A percentile compares a stretch with the other conserved stretches of the same genome.
phyloP scores from a whole-genome alignment of 1,139 yeast species.

The Yamadazyma dendronema region DNA sequence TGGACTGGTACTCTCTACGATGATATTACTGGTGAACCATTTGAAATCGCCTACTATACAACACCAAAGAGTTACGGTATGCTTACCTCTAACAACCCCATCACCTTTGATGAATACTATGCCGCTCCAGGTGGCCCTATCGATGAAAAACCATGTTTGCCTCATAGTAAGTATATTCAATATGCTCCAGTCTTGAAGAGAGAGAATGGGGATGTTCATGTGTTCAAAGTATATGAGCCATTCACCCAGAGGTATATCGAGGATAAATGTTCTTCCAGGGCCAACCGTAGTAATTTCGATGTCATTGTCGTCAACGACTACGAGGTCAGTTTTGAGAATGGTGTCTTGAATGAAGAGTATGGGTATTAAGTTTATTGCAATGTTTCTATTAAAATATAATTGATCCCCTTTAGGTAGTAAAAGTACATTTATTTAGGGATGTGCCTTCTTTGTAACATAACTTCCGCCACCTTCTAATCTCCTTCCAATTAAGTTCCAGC shows the following conservation, averaged over 20 bases:
- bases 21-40: slow-evolving; percentile 9
- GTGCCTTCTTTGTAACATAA: no score
- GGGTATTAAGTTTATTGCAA: no score
- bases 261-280: slow-evolving; percentile 5
- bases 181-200: slow-evolving; percentile 8
- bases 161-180: slow-evolving; percentile 9
- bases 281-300: slow-evolving; percentile 2
- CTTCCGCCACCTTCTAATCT: no score
- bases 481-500: no score
- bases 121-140: neutral
- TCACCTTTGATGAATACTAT: slow-evolving; percentile 12
- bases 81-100: neutral
- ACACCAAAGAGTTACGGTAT: slow-evolving; percentile 13
- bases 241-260: neutral
- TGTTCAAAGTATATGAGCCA: neutral
- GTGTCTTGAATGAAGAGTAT: no score
- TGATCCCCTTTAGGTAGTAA: no score
- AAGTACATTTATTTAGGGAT: no score
- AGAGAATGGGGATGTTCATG: slow-evolving; percentile 6
- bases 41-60: slow-evolving; percentile 9
- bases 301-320: no score
- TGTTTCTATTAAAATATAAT: no score
- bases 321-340: no score
- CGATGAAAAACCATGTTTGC: slow-evolving; percentile 3
- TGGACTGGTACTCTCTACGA: slow-evolving; percentile 13